Base-by-base conservation (phyloP, 2,329 filamentous ascomycete genomes). In the Colletotrichum horii region DNA sequence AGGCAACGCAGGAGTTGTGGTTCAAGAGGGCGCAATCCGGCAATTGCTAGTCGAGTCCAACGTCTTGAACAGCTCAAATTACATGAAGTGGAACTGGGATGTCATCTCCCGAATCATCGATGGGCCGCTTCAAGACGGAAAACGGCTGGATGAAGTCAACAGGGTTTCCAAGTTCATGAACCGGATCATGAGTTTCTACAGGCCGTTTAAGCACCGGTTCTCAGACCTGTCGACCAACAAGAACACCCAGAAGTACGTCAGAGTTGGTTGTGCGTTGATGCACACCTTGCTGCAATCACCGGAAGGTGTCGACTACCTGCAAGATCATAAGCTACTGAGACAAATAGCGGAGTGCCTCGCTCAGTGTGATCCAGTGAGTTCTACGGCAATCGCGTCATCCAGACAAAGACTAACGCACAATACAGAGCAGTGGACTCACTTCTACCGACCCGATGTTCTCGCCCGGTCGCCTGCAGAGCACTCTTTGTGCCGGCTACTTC, bases 161-260 rank as follows among this genome's bases (percentile, higher is more conserved):
- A 96, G 96, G 82, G 96, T 94, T 2, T 98, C 96, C 4, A 98
- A 98, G 82, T 99, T 98, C 81, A 94, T 98, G 80, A 98, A 98
- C 86, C 91, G 97, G 12, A 89, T 99, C 74, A 93, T 98, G 83
- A 97, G 96, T 75, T 99, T 99, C 82, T 98, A 98, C 82, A 91
- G 97, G 14, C 97, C 97, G 1, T 99, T 99, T 87, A 99, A 99
- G 83, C 97, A 96, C 82, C 94, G 96, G 78, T 99, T 98, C 80
- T 95, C 96, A 0, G 95, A 97, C 79, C 91, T 97, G 56, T 93
- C 95, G 79, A 98, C 95, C 82, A 98, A 96, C 1, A 94, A 97
- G 77, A 95, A 94, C 70, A 98, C 97, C 71, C 96, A 98, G 81
- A 96, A 97, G 79, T 98, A 98, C 83, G 93, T 99, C 62, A 92